These are phyloP conservation scores for Cyberlindnera maclurae DNA, from an alignment of 805 yeast species.

Conservation along the genomic window DNA sequence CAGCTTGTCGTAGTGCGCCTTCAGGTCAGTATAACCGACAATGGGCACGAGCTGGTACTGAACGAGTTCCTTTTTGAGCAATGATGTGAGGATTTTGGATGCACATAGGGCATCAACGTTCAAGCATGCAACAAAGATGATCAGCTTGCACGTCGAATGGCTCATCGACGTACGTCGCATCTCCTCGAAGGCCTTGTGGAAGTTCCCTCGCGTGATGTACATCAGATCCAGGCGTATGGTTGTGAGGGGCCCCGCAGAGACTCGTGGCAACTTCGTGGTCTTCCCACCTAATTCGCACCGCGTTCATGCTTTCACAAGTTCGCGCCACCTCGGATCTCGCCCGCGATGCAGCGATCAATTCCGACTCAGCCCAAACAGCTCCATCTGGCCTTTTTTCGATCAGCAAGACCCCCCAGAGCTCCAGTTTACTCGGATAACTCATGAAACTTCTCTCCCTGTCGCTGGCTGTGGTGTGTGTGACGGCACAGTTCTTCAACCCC, in stretches of 20 bases:
- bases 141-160: conserved; percentile 83
- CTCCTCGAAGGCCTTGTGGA: conserved; percentile 57
- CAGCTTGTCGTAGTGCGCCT: conserved; percentile 49
- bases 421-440: too few relatives aligned
- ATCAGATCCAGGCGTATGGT: conserved; percentile 30
- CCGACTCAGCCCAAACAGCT: too few relatives aligned
- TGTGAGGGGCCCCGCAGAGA: neutral
- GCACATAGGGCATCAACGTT: conserved; percentile 91
- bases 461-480: conserved; percentile 9
- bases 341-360: too few relatives aligned
- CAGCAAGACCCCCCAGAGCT: too few relatives aligned
- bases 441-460: neutral
- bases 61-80: conserved; percentile 73
- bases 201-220: conserved; percentile 71
- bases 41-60: conserved; percentile 89
- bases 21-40: conserved; percentile 81
- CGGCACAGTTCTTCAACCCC: conserved; percentile 38
- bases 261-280: too few relatives aligned
- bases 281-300: neutral
- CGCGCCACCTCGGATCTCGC: neutral
- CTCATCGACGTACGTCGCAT: conserved; percentile 69
- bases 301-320: neutral
- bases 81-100: conserved; percentile 61
- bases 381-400: too few relatives aligned
- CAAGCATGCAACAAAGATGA: conserved; percentile 79